Base-by-base conservation (phyloP, 176 grass and related monocot genomes). In the Cenchrus purpureus region DNA sequence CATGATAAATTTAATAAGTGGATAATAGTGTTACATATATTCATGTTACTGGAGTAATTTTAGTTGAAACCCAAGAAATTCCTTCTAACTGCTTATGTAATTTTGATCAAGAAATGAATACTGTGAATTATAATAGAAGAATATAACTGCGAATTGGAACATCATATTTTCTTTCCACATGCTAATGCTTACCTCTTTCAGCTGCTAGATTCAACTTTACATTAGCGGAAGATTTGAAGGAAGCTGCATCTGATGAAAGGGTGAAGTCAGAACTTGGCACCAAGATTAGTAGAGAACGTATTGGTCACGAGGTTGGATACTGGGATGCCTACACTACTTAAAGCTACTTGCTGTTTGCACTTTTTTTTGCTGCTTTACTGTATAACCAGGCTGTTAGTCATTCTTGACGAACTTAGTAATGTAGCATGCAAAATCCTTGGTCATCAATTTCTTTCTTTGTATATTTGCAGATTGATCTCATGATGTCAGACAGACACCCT, bases 241-340 rank as follows among this genome's bases (percentile, higher is more conserved):
- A 88, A 86, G 97, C 93, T 11, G 93, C 89, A 82, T 94, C 91
- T 87, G 91, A 95, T 87, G 91, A 91, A 83, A 86, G 87, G 76
- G 97, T 96, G 79, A 93, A 90, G 71, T 81, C 84, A 79, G 90
- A 94, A 89, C 86, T 96, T 86, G 93, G 87, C 29, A 88, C 56
- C 78, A 98, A 98, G 90, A 95, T 98, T 71, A 98, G 97, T 81
- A 91, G 88, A 90, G 93, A 95, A 78, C 90, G 91, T 68, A 94
- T 98, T 50, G 97, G 97, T 77, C 90, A 98, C 16, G 97, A 98
- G 87, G 97, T 98, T 76, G 90, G 84, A 82, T 86, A 62, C 80
- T 98, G 72, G 90, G 84, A 82, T 86, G 67, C 80, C 59, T 68
- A 37, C 12, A 60, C 62, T 44, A 53, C 19, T 77, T 61, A 67